Evolutionary conservation across 2,329 filamentous ascomycete genomes (phyloP), one percentile per base, ranked within the genome.

Genomic region (Arthrinium puccinioides): DNA sequence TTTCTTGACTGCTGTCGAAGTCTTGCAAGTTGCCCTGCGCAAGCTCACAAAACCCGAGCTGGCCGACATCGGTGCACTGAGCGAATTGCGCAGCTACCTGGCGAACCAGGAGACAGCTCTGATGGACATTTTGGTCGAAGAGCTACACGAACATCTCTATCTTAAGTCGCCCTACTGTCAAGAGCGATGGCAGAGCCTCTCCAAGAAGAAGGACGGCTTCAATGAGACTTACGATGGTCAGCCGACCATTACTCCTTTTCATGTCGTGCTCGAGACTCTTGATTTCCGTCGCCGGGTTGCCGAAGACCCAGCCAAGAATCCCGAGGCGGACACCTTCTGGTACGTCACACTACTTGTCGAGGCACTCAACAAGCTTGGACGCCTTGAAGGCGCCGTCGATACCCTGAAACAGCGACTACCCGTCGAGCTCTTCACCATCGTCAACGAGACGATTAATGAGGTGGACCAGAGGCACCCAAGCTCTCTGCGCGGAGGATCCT

Each of bases 131-230:
- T 60, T 98, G 39, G 81, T 97, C n/a, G 92, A 98, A 57, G 92
- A 98, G 60, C 70, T 98, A 23, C 92, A 98, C 56, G 92, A 94
- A 57, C 92, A 98, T 62, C 72, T 98, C 4, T 98, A 98, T 56
- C 77, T 98, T 26, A 97, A 97, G 58, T 97, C 90, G 4, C 92
- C 90, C 0, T 98, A 98, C 57, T 97, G 90, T 55, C 88, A 95
- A 56, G 87, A 95, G 56, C 74, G 92, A 48, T 98, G 92, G 92
- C 94, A 94, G 60, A 76, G 75, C 41, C 77, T 94, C 42, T 74
- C 82, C 25, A 83, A 82, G 49, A 75, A 73, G 25, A 81, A 85
- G 45, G 70, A 76, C 32, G 64, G 67, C 4, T 66, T 63, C 43
- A 66, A 64, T 29, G 70, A 74, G 35, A 64, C 58, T 25, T 70